phyloP scores from a whole-genome alignment of 306 rosid genomes.

The Quillaja saponaria region DNA sequence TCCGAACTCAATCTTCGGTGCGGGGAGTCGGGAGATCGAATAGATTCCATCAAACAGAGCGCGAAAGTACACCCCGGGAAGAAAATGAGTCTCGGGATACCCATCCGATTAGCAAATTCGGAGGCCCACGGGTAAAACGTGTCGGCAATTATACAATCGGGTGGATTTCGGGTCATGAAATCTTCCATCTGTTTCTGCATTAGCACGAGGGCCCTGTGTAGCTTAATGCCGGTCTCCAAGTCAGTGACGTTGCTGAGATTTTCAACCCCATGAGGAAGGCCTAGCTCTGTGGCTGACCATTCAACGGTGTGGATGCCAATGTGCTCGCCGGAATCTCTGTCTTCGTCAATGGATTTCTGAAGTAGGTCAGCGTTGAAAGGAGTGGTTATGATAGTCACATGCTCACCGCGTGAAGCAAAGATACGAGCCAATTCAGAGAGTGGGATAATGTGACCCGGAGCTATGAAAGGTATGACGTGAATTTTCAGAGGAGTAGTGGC shows the following conservation, averaged over 20 bases:
- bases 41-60: conserved; percentile 26
- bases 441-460: conserved; percentile 37
- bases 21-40: background rate
- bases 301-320: conserved; percentile 3
- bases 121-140: conserved; percentile 31
- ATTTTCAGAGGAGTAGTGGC: conserved; percentile 21
- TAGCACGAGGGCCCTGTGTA: conserved; percentile 5
- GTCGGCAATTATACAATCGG: conserved; percentile 31
- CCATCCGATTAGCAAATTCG: conserved; percentile 26
- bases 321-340: background rate
- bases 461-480: conserved; percentile 33
- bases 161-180: conserved; percentile 21
- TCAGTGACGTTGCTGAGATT: background rate
- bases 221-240: background rate
- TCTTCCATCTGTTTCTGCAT: conserved; percentile 10
- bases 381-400: conserved; percentile 46
- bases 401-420: conserved; percentile 35
- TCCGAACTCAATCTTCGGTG: conserved; percentile 10
- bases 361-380: conserved; percentile 30
- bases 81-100: conserved; percentile 27
- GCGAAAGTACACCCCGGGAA: conserved; percentile 19
- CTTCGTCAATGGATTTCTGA: conserved; percentile 11
- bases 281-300: conserved; percentile 27
- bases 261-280: conserved; percentile 30
- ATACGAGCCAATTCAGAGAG: conserved; percentile 36